These are phyloP conservation scores for Fomitopsis schrenkii DNA, from an alignment of 1,284 basidiomycete genomes.

Conservation along the genomic window DNA sequence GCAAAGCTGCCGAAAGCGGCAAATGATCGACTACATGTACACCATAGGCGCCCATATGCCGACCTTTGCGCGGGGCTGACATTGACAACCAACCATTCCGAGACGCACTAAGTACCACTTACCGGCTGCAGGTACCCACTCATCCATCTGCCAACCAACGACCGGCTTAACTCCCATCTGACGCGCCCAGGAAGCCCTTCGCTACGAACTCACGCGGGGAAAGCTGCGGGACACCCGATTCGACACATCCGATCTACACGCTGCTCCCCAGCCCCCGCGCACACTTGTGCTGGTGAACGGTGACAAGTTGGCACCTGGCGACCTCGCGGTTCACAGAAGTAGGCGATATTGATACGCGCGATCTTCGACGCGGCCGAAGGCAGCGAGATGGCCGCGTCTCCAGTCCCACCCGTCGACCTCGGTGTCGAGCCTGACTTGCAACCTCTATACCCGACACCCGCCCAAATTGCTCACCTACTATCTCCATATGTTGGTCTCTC, in stretches of 20 bases:
- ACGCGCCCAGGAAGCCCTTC: too few species aligned
- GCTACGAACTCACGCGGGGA: not conserved
- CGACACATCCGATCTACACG: not conserved
- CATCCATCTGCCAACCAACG: not conserved
- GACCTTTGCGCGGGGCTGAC: not conserved
- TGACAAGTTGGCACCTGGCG: not conserved
- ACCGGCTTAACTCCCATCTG: not conserved
- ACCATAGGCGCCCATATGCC: not conserved
- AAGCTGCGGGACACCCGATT: not conserved
- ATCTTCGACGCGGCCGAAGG: not conserved
- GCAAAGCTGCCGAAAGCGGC: not conserved
- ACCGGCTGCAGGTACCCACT: not conserved
- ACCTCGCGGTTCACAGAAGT: not conserved
- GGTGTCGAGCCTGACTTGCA: conserved; percentile 72
- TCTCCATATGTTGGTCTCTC: conserved; percentile 63
- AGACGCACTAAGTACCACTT: not conserved
- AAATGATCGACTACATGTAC: conserved; percentile 4
- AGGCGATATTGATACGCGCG: not conserved
- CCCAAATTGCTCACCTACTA: conserved; percentile 58
- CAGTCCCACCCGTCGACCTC: conserved; percentile 39
- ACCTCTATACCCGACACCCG: conserved; percentile 67
- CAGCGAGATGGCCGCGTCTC: conserved; percentile 17
- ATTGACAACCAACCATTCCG: not conserved
- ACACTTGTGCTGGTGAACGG: not conserved
- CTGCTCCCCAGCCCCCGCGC: not conserved